Conservation (phyloP, 2,329 filamentous ascomycete species). For the Leptographium wingfieldii region DNA sequence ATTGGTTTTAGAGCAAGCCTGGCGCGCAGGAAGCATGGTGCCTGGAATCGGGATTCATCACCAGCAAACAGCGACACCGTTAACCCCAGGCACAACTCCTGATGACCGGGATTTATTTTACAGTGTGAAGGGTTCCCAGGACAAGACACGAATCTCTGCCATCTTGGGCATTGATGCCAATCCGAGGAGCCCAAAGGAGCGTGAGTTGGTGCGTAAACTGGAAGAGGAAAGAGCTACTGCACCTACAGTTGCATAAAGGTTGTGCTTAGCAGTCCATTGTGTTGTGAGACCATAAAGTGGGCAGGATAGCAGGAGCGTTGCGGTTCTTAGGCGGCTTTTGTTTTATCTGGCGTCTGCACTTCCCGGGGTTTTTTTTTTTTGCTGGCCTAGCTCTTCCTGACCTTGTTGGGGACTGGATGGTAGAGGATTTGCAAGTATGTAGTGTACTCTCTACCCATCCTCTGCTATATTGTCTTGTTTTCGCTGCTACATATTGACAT, state of each 20-base stretch:
- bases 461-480: background rate
- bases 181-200: conserved; percentile 42
- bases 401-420: background rate
- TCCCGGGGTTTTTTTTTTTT: background rate
- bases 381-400: background rate
- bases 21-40: conserved; percentile 33
- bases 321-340: background rate
- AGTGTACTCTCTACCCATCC: background rate
- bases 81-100: conserved; percentile 41
- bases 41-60: conserved; percentile 6
- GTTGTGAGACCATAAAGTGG: background rate
- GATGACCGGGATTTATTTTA: conserved; percentile 31
- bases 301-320: background rate
- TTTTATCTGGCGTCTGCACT: background rate
- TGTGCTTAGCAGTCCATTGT: background rate
- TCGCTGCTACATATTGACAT: too few relatives aligned
- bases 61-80: conserved; percentile 28
- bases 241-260: conserved; percentile 2
- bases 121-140: conserved; percentile 22
- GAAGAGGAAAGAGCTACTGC: conserved; percentile 30
- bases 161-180: conserved; percentile 49
- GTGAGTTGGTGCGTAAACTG: conserved; percentile 42
- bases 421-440: background rate
- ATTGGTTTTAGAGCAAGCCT: conserved; percentile 56
- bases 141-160: conserved; percentile 50